These are phyloP conservation scores for Tetrapyrgos nigripes DNA, from an alignment of 1,284 basidiomycete species.

Conservation along the genomic window DNA sequence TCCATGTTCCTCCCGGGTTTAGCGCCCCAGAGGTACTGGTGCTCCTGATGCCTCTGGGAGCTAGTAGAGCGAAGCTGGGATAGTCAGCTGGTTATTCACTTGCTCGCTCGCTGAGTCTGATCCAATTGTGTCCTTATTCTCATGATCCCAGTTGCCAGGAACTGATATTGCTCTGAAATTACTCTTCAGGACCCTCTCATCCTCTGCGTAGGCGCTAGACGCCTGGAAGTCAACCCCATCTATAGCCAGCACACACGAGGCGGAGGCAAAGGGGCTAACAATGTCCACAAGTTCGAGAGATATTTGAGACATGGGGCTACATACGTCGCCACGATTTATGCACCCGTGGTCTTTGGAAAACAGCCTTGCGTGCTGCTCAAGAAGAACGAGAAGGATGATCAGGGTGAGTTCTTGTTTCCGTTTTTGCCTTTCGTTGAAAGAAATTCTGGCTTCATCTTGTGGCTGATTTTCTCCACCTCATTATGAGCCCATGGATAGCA, in stretches of 20 bases:
- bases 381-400: conserved; percentile 62
- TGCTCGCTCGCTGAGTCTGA: not conserved
- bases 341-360: conserved; percentile 90
- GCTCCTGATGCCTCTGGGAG: too few species aligned
- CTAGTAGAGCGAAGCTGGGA: too few species aligned
- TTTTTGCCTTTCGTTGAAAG: not conserved
- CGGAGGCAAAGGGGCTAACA: conserved; percentile 91
- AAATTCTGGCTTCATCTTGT: too few species aligned
- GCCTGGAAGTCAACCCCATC: conserved; percentile 85
- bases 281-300: conserved; percentile 98
- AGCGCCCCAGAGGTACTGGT: not conserved
- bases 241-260: conserved; percentile 94
- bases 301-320: conserved; percentile 87
- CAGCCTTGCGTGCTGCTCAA: conserved; percentile 79
- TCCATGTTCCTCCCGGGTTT: not conserved
- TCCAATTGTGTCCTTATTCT: not conserved
- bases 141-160: not conserved
- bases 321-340: conserved; percentile 87
- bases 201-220: conserved; percentile 88
- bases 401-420: conserved; percentile 71
- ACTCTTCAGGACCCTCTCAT: conserved; percentile 80
- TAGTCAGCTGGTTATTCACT: not conserved
- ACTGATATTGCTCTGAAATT: not conserved
- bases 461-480: too few species aligned
- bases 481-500: too few species aligned